Evolutionary conservation across 371 early-diverging fungal genomes (phyloP).

Genomic region (Mortierella sp.): DNA sequence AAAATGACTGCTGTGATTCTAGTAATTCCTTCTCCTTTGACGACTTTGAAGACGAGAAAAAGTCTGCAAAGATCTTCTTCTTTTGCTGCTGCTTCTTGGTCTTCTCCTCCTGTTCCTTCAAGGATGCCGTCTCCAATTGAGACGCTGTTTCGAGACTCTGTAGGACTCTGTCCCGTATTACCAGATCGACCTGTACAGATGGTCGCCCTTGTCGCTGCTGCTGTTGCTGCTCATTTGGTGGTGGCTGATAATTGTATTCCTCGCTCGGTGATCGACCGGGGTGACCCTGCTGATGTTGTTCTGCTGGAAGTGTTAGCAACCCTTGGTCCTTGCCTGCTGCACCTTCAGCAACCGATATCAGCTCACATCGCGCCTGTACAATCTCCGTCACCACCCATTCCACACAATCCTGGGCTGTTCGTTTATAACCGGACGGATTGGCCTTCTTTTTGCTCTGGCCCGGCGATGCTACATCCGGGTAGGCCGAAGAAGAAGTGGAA

Average conservation of each 20-base stretch:
- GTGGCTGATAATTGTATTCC: constrained; percentile 41
- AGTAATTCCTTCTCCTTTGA: not conserved
- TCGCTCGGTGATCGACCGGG: constrained; percentile 37
- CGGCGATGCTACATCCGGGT: no score
- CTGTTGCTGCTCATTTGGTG: not conserved
- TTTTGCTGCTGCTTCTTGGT: constrained; percentile 15
- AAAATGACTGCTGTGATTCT: not conserved
- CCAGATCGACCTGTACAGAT: constrained; percentile 30
- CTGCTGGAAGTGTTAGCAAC: not conserved
- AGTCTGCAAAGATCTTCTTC: constrained; percentile 15
- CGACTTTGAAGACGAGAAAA: constrained; percentile 21
- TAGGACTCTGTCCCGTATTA: constrained; percentile 34
- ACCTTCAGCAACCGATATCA: constrained; percentile 31
- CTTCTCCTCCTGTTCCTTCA: constrained; percentile 4
- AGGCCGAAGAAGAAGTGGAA: not conserved
- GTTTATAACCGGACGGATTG: constrained; percentile 16
- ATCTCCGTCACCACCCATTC: constrained; percentile 49
- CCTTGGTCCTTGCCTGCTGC: not conserved
- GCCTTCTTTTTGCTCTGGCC: constrained; percentile 3
- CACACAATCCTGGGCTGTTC: constrained; percentile 38
- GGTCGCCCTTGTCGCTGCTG: no score
- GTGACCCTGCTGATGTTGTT: not conserved
- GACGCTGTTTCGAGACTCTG: constrained; percentile 31
- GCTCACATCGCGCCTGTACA: constrained; percentile 37
- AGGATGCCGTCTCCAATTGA: constrained; percentile 20